Conservation (phyloP, 2,329 filamentous ascomycete species). For the Penicillium sp. region DNA sequence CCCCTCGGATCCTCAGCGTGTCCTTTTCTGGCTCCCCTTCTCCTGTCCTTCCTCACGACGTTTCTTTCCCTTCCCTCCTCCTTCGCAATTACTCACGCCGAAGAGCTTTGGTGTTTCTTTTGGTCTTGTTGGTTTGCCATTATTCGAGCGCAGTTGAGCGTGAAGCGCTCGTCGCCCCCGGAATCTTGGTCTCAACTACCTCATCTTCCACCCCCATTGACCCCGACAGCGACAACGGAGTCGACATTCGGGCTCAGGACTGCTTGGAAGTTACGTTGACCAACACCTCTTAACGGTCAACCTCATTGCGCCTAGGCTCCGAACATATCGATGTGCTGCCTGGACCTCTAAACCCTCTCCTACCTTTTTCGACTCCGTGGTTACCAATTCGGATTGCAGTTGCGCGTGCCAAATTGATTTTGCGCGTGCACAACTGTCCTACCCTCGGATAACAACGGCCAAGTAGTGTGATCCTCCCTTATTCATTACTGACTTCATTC, state of each 20-base stretch:
- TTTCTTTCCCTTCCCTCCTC: slow-evolving; percentile 7
- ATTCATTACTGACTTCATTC: not conserved
- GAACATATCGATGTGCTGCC: slow-evolving; percentile 10
- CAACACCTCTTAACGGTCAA: not conserved
- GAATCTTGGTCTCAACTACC: slow-evolving; percentile 2
- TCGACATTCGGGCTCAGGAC: not conserved
- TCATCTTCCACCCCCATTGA: not conserved
- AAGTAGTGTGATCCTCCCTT: not conserved
- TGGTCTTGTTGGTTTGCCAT: not conserved
- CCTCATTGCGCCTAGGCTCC: not conserved
- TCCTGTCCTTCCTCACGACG: slow-evolving; percentile 16
- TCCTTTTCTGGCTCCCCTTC: slow-evolving; percentile 25
- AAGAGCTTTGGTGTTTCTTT: slow-evolving; percentile 5
- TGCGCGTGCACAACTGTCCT: slow-evolving; percentile 11
- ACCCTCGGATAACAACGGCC: not conserved
- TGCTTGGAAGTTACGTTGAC: not conserved
- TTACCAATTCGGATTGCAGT: slow-evolving; percentile 5
- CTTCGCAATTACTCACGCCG: slow-evolving; percentile 3
- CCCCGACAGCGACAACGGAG: not conserved
- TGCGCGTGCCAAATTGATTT: slow-evolving; percentile 9
- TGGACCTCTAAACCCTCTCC: slow-evolving; percentile 4
- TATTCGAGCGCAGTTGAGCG: not conserved
- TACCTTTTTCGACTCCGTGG: slow-evolving; percentile 5
- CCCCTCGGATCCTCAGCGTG: slow-evolving; percentile 18
- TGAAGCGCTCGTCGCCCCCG: slow-evolving; percentile 1